Base-by-base conservation (phyloP, 768 basidiomycete genomes). In the Agrocybe praecox region DNA sequence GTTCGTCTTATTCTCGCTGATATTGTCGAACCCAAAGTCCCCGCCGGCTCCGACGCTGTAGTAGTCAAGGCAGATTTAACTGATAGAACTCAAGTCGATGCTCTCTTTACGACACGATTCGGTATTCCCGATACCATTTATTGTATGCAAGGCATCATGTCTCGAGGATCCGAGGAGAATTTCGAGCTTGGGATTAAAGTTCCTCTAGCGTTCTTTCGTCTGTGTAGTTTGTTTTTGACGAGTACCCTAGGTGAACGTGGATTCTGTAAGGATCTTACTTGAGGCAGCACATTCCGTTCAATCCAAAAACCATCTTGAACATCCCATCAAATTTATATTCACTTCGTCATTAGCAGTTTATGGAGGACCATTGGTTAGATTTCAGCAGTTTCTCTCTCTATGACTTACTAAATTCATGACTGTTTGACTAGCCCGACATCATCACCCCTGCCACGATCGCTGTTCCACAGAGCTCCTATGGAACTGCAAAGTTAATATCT, bases 91-190 rank as follows among this genome's bases (percentile, higher is more conserved):
- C 68, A 76, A 49, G 64, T 73, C 32, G 70, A 79, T 32, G 58
- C 57, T 0, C 62, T 80, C 11, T 80, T 81, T 65, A 61, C 65
- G 18, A 79, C 76, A 10, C 49, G 65, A 22, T 66, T 74, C 36
- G 79, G 78, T 15, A 59, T 76, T 5, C 78, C 77, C 0, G 75
- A 77, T 57, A 76, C 74, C 7, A 67, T 81, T 18, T 81, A 81
- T 59, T 80, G 79, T 55, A 66, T 81, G 22, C 80, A 82, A 62
- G 85, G 85, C 2, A 83, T 86, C 62, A 85, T 87, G 85, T 85
- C 83, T 22, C 79, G 84, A 15, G 82, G 82, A 33, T 77, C 82
- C 15, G 85, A 87, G 65, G 80, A 82, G 56, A 77, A 84, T 59
- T 85, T 87, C 65, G 80, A 82, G 42, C 64, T 85, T 1, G 84